These are phyloP conservation scores for Termitomyces sp. DNA, from an alignment of 768 basidiomycete genomes.

Conservation along the genomic window DNA sequence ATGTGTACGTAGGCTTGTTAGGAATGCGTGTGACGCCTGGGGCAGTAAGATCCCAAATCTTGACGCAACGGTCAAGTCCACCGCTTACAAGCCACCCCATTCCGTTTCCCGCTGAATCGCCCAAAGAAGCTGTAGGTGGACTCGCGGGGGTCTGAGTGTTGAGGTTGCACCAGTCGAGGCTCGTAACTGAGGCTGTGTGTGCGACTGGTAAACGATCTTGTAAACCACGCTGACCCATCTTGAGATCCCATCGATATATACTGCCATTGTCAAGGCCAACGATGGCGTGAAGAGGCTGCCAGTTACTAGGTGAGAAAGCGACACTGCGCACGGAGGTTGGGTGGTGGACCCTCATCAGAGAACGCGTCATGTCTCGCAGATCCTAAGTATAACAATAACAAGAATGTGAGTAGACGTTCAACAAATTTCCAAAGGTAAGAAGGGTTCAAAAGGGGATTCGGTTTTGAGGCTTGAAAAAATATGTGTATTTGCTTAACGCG, in stretches of 20 bases:
- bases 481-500: background rate
- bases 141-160: conserved; percentile 13
- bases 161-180: conserved; percentile 66
- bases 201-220: conserved; percentile 73
- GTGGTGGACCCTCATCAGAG: conserved; percentile 68
- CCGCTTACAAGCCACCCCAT: conserved; percentile 79
- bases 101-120: conserved; percentile 28
- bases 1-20: conserved; percentile 61
- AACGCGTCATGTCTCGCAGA: conserved; percentile 65
- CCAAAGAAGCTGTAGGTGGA: conserved; percentile 1
- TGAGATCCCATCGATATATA: conserved; percentile 76
- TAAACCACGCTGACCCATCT: conserved; percentile 71
- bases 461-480: background rate
- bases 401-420: background rate
- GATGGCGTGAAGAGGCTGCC: conserved; percentile 65
- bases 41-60: conserved; percentile 74
- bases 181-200: conserved; percentile 66
- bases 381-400: conserved; percentile 41
- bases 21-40: conserved; percentile 49
- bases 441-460: background rate
- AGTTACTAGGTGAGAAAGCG: conserved; percentile 64
- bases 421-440: background rate
- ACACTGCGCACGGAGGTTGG: conserved; percentile 66
- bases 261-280: conserved; percentile 69
- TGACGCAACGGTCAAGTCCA: conserved; percentile 75